A percentile compares a stretch with the other conserved stretches of the same genome.
These are phyloP conservation scores for Podila clonocystis DNA, from an alignment of 192 early-diverging fungal species.

Conservation along the genomic window DNA sequence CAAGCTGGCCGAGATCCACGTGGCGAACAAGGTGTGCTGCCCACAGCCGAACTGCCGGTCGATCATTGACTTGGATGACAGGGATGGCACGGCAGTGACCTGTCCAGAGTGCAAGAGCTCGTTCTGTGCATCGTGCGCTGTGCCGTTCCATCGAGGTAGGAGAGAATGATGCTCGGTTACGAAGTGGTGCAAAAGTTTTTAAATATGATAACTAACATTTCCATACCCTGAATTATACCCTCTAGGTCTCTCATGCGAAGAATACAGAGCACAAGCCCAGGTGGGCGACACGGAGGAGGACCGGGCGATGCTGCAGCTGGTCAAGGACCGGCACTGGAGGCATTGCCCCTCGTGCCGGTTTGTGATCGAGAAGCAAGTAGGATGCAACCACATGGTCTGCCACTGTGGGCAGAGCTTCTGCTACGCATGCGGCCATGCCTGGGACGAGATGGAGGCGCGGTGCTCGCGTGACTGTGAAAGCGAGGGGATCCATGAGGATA, in stretches of 20 bases:
- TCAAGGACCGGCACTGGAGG: conserved; percentile 45
- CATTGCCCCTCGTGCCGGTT: conserved; percentile 49
- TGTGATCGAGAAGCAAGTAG: conserved; percentile 49
- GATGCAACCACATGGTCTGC: conserved; percentile 50
- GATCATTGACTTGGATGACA: conserved; percentile 46
- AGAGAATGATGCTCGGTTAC: background rate
- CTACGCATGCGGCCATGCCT: conserved; percentile 36
- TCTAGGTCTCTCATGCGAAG: conserved; percentile 34
- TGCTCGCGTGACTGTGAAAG: conserved; percentile 43
- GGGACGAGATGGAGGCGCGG: conserved; percentile 42
- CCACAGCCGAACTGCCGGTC: conserved; percentile 38
- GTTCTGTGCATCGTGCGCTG: conserved; percentile 46
- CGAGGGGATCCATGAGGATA: conserved; percentile 30
- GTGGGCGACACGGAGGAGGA: conserved; percentile 38
- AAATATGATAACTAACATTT: too few species aligned
- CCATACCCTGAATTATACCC: background rate
- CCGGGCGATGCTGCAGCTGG: conserved; percentile 38
- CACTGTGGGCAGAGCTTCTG: conserved; percentile 51
- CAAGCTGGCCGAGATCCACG: conserved; percentile 42
- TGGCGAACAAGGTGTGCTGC: conserved; percentile 48
- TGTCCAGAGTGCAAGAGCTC: conserved; percentile 49
- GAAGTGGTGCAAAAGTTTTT: too few species aligned
- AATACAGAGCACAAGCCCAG: conserved; percentile 30
- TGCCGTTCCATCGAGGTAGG: conserved; percentile 45
- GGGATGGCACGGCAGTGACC: conserved; percentile 39